Evolutionary conservation across 345 rosid species (phyloP), one percentile per base, ranked within the genome.

Genomic region (Aegle marmelos): DNA sequence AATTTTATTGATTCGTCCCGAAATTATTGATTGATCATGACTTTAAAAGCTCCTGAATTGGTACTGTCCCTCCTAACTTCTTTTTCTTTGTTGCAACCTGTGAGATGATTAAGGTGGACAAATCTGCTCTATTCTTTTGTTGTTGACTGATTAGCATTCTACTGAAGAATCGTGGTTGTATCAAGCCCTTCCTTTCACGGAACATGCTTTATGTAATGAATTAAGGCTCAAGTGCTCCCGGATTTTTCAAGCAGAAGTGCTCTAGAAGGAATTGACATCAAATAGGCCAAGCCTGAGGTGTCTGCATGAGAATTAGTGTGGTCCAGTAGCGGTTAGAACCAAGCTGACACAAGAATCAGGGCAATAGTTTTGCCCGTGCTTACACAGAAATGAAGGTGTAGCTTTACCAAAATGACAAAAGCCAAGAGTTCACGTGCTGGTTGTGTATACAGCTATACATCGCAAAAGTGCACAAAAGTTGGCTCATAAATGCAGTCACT

Each of bases 391-490:
- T 45, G 36, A 68, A 41, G 82, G 10, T 27, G 64, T 53, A 50
- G 72, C 13, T 65, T 13, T 56, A 33, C 69, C 24, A 56, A 27
- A 59, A 25, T 22, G 28, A 70, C 67, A 62, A 58, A 50, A 76
- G 63, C 31, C 58, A 41, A 39, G 28, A 64, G 74, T 76, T 80
- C 83, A 76, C 83, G 73, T 65, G 83, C 0, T 25, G 73, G n/a
- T 63, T 36, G 45, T 70, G 50, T 11, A 41, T 41, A 41, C 50
- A 41, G 16, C 50, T 41, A 41, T 14, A 31, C 62, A 68, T 28
- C 39, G 24, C 50, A 22, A 72, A 76, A 39, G 7, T 21, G 41
- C 7, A 41, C 69, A 71, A 39, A 56, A 30, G 7, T 65, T 27
- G 13, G 41, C 72, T 76, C 27, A 37, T 63, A 2, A 25, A 39